phyloP scores from a whole-genome alignment of 2,329 filamentous ascomycete species.

The Pseudonectria foliicola region DNA sequence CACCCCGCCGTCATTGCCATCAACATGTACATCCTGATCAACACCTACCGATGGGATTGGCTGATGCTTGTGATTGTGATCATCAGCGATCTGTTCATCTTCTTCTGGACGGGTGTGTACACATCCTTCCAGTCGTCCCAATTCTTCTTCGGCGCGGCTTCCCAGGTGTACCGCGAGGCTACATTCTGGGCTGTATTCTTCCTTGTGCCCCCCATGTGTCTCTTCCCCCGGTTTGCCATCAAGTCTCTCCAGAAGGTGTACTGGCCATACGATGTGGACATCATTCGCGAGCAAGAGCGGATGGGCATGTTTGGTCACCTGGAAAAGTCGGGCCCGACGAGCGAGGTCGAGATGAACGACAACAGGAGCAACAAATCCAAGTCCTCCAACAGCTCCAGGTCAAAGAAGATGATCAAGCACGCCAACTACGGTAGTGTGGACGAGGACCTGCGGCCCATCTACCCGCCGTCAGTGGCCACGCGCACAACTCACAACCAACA shows the following conservation, averaged over 20 bases:
- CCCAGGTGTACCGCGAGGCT: constrained; percentile 71
- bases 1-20: constrained; percentile 80
- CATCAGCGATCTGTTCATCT: constrained; percentile 81
- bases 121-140: constrained; percentile 41
- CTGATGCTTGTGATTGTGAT: constrained; percentile 75
- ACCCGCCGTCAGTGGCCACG: constrained; percentile 82
- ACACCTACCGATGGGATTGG: constrained; percentile 98
- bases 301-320: constrained; percentile 76
- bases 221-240: constrained; percentile 79
- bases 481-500: constrained; percentile 65
- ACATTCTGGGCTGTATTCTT: constrained; percentile 83
- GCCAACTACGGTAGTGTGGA: constrained; percentile 59
- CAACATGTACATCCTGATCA: constrained; percentile 91
- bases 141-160: constrained; percentile 67
- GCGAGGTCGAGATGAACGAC: constrained; percentile 32
- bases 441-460: constrained; percentile 87
- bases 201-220: constrained; percentile 70
- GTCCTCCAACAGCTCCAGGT: constrained; percentile 49
- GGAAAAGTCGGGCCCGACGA: constrained; percentile 27
- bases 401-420: constrained; percentile 46
- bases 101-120: constrained; percentile 94
- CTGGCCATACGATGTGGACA: constrained; percentile 87
- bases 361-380: constrained; percentile 35
- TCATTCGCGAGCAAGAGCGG: constrained; percentile 85
- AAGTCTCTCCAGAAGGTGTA: constrained; percentile 93